Conservation (phyloP, 331 rosid genomes). For the Ulmus americana region DNA sequence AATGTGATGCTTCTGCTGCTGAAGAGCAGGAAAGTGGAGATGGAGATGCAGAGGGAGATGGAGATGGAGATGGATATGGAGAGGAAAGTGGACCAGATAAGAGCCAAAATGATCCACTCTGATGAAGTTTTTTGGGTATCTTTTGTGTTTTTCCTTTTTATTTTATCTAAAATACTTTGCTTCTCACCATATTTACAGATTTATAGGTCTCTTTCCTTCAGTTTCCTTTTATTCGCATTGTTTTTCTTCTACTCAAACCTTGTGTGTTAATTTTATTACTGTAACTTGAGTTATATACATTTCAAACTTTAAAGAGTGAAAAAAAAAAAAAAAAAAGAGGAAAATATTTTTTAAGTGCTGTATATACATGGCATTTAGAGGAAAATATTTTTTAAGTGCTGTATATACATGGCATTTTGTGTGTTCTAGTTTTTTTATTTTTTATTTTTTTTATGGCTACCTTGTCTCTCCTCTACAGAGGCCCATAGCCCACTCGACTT, state of each 20-base stretch:
- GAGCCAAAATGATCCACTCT: constrained; percentile 41
- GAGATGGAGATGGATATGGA: constrained; percentile 46
- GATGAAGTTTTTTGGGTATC: constrained; percentile 25
- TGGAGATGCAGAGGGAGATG: constrained; percentile 48
- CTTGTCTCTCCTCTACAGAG: too few relatives aligned
- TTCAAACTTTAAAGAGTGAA: neutral
- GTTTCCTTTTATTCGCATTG: too few relatives aligned
- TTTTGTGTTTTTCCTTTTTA: neutral
- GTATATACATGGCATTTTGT: too few relatives aligned
- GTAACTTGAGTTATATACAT: neutral
- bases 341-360: too few relatives aligned
- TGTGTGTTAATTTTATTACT: constrained; percentile 1
- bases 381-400: too few relatives aligned
- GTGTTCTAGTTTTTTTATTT: too few relatives aligned
- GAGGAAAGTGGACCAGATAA: constrained; percentile 53
- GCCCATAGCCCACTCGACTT: too few relatives aligned
- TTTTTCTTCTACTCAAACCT: too few relatives aligned
- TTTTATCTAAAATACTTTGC: neutral
- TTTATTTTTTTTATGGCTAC: too few relatives aligned
- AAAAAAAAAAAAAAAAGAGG: too few relatives aligned
- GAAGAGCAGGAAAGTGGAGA: constrained; percentile 52
- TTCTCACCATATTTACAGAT: neutral
- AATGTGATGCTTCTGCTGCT: constrained; percentile 37
- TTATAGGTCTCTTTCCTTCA: neutral
- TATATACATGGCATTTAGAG: too few relatives aligned